phyloP scores from a whole-genome alignment of 257 asterid species.

The Fraxinus excelsior region DNA sequence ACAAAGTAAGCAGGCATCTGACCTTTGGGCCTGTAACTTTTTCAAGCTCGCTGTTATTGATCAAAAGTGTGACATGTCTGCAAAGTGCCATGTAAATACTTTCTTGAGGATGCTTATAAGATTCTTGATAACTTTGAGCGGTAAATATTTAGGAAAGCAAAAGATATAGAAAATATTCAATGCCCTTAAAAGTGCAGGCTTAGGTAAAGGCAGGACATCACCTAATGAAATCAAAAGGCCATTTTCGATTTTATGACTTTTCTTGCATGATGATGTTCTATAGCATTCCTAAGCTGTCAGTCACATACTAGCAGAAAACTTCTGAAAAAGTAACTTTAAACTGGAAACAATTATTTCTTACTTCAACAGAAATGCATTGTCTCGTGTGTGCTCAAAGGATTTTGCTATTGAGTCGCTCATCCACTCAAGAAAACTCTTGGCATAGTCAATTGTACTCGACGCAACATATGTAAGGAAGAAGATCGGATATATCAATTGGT shows the following conservation, averaged over 20 bases:
- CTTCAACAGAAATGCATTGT: constrained; percentile 91
- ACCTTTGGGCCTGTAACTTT: constrained; percentile 92
- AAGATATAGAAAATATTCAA: constrained; percentile 5
- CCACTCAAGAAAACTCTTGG: constrained; percentile 96
- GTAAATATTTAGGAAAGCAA: neutral
- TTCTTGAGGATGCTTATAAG: constrained; percentile 31
- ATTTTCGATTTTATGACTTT: constrained; percentile 2
- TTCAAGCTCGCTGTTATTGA: constrained; percentile 81
- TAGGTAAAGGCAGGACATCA: constrained; percentile 1
- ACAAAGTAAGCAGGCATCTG: constrained; percentile 26
- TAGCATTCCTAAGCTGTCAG: neutral
- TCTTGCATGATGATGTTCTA: constrained; percentile 7
- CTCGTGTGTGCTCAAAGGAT: constrained; percentile 91
- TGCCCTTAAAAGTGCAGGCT: constrained; percentile 12
- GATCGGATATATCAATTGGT: constrained; percentile 72
- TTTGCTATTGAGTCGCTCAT: constrained; percentile 97
- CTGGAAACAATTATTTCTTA: constrained; percentile 43
- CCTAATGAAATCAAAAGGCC: constrained; percentile 5
- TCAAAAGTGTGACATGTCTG: constrained; percentile 78
- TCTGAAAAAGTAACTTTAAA: neutral
- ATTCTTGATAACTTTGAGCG: constrained; percentile 9
- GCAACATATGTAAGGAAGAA: constrained; percentile 84
- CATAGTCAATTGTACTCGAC: constrained; percentile 92
- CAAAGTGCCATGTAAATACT: constrained; percentile 30
- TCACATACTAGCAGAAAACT: constrained; percentile 17